Evolutionary conservation across 2,329 filamentous ascomycete genomes (phyloP), one percentile per base, ranked within the genome.

Genomic region (Atkinsonella texensis): DNA sequence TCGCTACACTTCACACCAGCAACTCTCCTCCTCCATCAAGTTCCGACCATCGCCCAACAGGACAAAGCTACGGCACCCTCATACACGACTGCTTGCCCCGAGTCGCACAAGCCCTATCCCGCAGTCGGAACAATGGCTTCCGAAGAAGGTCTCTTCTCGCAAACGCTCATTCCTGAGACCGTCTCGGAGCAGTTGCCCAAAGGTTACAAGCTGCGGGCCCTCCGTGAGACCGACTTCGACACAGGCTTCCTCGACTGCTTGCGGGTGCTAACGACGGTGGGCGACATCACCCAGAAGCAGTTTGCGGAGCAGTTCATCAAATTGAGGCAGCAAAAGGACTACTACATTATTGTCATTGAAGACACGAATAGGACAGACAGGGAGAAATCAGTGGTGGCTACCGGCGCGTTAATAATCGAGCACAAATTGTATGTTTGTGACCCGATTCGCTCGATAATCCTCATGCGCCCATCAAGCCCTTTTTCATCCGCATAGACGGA

Each of bases 201-300:
- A 59, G 84, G 85, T 61, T 97, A 97, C 75, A 80, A 75, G 31
- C 79, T 95, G 63, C 89, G 93, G 28, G 83, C 91, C 0, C 76
- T 97, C 48, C 81, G 84, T 60, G 80, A 80, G 59, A 77, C 76
- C 60, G 93, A 98, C 71, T 95, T 84, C 70, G 72, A 79, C 52
- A 77, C 76, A 35, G 89, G 89, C 56, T 96, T 95, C 68, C 83
- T 98, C 60, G 89, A 95, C 64, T 91, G 93, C 54, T 75, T 98
- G 57, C 82, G 89, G 45, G 89, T 96, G 39, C 75, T 98, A 61
- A 97, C 93, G 2, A 93, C 87, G 8, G 91, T 97, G 23, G 93
- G 93, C 56, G 89, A 96, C 55, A 84, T 96, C 59, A 78, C 75
- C 46, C 78, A 86, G 65, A 78, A 81, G 54, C 76, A 81, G 54